A percentile compares a stretch with the other conserved stretches of the same genome.
Conservation (phyloP, 768 basidiomycete species). For the Tulasnella sp. region DNA sequence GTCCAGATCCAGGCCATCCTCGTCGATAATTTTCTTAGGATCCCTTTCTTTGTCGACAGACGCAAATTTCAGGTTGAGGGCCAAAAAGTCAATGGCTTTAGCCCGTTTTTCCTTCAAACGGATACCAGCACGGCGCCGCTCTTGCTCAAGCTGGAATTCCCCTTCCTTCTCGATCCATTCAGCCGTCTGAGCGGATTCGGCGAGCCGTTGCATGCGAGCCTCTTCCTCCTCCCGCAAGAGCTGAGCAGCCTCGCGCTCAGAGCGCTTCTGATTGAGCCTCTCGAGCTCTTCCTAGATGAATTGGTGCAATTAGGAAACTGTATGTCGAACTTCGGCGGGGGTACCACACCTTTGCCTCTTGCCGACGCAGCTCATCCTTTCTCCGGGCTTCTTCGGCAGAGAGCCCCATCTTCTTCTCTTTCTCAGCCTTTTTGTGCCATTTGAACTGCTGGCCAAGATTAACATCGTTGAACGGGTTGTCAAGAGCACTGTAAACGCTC, state of each 20-base stretch:
- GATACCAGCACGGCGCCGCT: slow-evolving; percentile 83
- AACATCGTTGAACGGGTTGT: slow-evolving; percentile 98
- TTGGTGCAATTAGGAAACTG: neutral
- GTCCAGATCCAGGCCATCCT: slow-evolving; percentile 60
- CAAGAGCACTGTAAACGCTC: slow-evolving; percentile 91
- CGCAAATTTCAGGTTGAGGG: slow-evolving; percentile 92
- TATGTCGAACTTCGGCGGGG: neutral
- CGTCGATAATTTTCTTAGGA: slow-evolving; percentile 51
- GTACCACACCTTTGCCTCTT: slow-evolving; percentile 67
- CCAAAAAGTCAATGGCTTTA: slow-evolving; percentile 97
- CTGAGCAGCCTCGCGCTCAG: slow-evolving; percentile 89
- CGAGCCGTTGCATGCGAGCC: slow-evolving; percentile 75
- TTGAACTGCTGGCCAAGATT: slow-evolving; percentile 95
- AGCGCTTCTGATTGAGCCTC: slow-evolving; percentile 80
- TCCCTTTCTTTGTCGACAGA: slow-evolving; percentile 52
- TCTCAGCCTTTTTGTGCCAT: slow-evolving; percentile 98
- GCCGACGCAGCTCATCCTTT: slow-evolving; percentile 71
- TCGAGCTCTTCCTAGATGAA: slow-evolving; percentile 72
- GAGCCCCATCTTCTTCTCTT: slow-evolving; percentile 86
- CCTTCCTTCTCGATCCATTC: slow-evolving; percentile 98
- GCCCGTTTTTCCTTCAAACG: slow-evolving; percentile 94
- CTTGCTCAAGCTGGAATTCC: slow-evolving; percentile 95
- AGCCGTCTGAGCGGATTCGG: slow-evolving; percentile 96
- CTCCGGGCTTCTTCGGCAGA: slow-evolving; percentile 71
- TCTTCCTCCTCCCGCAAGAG: slow-evolving; percentile 90